Evolutionary conservation across 1,284 basidiomycete species (phyloP).

Genomic region (Vanrija pseudolonga): DNA sequence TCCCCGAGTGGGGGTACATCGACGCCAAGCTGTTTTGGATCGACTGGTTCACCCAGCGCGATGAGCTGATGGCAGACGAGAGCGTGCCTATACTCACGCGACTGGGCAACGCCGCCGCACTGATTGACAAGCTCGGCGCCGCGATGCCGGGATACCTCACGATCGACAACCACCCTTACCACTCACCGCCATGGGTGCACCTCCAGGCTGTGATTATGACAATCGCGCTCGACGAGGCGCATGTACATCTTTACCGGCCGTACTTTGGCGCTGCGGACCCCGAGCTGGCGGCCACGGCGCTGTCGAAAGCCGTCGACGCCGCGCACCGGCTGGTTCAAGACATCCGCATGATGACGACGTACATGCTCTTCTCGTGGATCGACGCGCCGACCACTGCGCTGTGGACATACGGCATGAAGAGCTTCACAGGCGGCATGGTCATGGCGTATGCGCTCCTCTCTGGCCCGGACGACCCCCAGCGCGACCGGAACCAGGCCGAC

Average conservation of each 20-base stretch:
- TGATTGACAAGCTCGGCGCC: not conserved
- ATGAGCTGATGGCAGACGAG: not conserved
- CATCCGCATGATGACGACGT: not conserved
- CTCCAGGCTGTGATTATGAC: not conserved
- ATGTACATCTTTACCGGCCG: not conserved
- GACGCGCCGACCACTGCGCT: not conserved
- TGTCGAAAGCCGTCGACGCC: not conserved
- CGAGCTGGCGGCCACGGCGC: not conserved
- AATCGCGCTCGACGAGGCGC: not conserved
- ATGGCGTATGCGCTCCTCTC: constrained; percentile 3
- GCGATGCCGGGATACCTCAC: not conserved
- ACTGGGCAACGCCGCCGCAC: not conserved
- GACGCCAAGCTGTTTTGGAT: not conserved
- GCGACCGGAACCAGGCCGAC: not conserved
- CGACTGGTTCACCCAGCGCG: not conserved
- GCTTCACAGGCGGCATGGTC: constrained; percentile 2
- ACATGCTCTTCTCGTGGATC: not conserved
- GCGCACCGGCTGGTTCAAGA: not conserved
- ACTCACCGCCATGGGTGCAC: constrained; percentile 1
- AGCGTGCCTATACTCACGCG: not conserved
- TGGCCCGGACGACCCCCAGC: not conserved
- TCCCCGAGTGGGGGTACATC: constrained; percentile 1
- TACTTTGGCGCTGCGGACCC: not conserved
- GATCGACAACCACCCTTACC: not conserved
- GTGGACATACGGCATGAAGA: constrained; percentile 3